Evolutionary conservation across 768 basidiomycete genomes (phyloP).

Genomic region (Collybia nuda): DNA sequence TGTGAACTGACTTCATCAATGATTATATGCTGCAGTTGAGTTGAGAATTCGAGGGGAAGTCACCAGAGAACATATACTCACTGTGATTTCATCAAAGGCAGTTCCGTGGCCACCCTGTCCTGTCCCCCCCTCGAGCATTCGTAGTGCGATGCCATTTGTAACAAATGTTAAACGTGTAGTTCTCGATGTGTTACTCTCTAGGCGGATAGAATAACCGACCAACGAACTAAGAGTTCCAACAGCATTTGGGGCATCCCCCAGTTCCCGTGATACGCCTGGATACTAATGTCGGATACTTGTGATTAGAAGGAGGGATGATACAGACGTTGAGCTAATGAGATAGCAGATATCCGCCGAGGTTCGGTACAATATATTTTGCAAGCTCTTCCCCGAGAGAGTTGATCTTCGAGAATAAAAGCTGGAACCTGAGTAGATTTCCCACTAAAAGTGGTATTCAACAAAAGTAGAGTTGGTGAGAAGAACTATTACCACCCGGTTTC

Average conservation of each 20-base stretch:
- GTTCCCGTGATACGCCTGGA: constrained; percentile 77
- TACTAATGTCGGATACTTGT: constrained; percentile 1
- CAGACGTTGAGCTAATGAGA: constrained; percentile 86
- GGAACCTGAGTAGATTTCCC: constrained; percentile 98
- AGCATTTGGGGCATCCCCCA: constrained; percentile 80
- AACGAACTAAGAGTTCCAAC: constrained; percentile 78
- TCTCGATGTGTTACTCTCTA: constrained; percentile 83
- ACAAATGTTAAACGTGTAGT: constrained; percentile 83
- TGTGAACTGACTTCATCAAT: constrained; percentile 76
- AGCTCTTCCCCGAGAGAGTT: constrained; percentile 72
- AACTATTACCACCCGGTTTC: constrained; percentile 40
- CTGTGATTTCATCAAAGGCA: constrained; percentile 94
- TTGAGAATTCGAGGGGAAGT: background rate
- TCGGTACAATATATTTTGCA: constrained; percentile 97
- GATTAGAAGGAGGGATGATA: constrained; percentile 1
- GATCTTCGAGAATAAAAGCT: constrained; percentile 89
- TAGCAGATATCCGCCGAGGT: constrained; percentile 92
- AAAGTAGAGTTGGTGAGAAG: constrained; percentile 2
- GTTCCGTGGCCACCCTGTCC: constrained; percentile 69
- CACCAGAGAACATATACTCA: constrained; percentile 30
- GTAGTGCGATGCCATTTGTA: constrained; percentile 92
- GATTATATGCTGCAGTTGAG: constrained; percentile 74
- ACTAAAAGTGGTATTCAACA: constrained; percentile 36
- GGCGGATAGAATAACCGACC: constrained; percentile 91
- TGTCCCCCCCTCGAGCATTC: constrained; percentile 92